Base-by-base conservation (phyloP, 805 yeast species). In the Lachancea mirantina region DNA sequence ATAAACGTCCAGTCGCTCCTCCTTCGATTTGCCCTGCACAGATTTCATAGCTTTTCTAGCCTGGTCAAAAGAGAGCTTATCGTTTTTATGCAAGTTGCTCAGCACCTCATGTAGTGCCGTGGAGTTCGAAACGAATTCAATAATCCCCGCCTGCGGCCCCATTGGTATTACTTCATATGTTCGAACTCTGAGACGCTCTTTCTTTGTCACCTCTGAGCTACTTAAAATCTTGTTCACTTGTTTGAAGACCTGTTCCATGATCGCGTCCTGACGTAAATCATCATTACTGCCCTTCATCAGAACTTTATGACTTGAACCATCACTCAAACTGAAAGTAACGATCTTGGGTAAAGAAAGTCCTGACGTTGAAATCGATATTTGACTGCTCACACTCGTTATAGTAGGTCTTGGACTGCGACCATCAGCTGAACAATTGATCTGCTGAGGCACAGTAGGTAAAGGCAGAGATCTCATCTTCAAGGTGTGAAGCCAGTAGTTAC, bases 181-280 rank as follows among this genome's bases (percentile, higher is more conserved):
- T 30, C 95, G 61, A 1, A 92, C 71, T 3, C 70, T 63, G 36
- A 89, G 60, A 2, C 64, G 57, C n/a, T 88, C 55, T 31, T 61
- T 67, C 16, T 76, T 54, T 0, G 89, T 67, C 19, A 71, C 72
- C 32, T 67, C 66, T 47, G 83, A 76, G 15, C 61, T 61, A 8
- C 45, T 54, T 35, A 89, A 67, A 22, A 85, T 70, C 9, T 64
- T 57, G 49, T 88, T 87, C 10, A 87, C 95, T 47, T 87, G 84
- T 14, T 71, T 80, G 55, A 94, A 92, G 1, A 89, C 97, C 52
- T 92, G 97, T 54, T 89, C 94, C 98, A 92, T 94, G 36, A 92
- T 84, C 0, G 95, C 83, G 59, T 92, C 99, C 58, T 94, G 98
- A 32, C 97, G 64, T 32, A 92, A 62, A 58, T 92, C 98, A 59